Base-by-base conservation (phyloP, 176 grass and related monocot species). In the Bolboschoenus planiculmis region DNA sequence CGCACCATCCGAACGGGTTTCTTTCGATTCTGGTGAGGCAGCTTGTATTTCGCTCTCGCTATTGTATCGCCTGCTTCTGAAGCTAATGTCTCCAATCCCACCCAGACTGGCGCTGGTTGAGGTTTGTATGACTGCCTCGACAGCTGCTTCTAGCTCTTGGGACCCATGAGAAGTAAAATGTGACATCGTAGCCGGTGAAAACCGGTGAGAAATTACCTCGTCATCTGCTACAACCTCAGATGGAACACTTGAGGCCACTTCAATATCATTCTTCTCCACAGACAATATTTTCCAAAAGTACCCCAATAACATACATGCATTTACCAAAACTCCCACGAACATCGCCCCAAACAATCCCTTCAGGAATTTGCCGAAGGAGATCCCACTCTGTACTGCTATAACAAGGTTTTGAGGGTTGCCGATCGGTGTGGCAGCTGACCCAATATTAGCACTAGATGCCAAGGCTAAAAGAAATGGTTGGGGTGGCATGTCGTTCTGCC, bases 341-440 rank as follows among this genome's bases (percentile, higher is more conserved):
- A 95, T 99, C 0, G 96, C 96, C 35, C 92, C 87, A 82, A 99
- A 86, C 4, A 99, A 83, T 5, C 96, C 88, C 47, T 91, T 2
- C 15, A 99, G 61, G 83, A 99, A 95, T 23, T 83, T 83, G 0
- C 93, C 96, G 62, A 99, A 99, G 0, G 96, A 68, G 53, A 99
- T 99, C 50, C 90, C 78, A 83, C 96, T 95, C 39, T 88, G 83
- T 26, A 90, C 89, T 56, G 96, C 96, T 78, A 99, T 99, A 56
- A 99, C 93, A 18, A 99, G 84, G 87, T 99, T 99, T 85, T 99
- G 96, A 40, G 96, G 96, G 87, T 99, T 99, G 1, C 96, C 96
- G 78, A 99, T 99, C 7, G 96, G 96, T 14, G 96, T 99, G 0
- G 91, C 84, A 4, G 96, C 42, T 0, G 96, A 99, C 1, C 96